Percentiles rank a stretch among this genome's conserved stretches.
Conservation (phyloP, 1,284 basidiomycete genomes). For the Anthracocystis panici-leucophaei region DNA sequence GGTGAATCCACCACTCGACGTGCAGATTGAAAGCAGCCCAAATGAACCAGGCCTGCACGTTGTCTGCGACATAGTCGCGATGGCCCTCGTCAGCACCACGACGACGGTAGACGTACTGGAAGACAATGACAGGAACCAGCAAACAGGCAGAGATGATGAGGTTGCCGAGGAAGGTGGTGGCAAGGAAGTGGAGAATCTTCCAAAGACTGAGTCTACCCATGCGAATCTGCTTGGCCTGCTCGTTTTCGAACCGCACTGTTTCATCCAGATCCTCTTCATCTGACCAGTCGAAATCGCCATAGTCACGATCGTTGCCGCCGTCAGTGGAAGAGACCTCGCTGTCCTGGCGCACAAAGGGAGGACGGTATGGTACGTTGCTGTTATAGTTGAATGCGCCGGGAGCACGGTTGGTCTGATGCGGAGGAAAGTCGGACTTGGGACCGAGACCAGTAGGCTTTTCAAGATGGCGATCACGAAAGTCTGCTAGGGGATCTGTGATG, state of each 20-base stretch:
- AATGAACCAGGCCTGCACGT: slow-evolving; percentile 66
- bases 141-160: slow-evolving; percentile 57
- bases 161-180: slow-evolving; percentile 64
- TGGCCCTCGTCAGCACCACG: slow-evolving; percentile 36
- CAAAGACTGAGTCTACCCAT: slow-evolving; percentile 54
- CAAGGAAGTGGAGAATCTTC: slow-evolving; percentile 58
- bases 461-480: slow-evolving; percentile 57
- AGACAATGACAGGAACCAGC: slow-evolving; percentile 60
- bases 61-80: slow-evolving; percentile 60
- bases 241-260: slow-evolving; percentile 46
- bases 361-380: slow-evolving; percentile 33
- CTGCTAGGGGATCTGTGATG: slow-evolving; percentile 61
- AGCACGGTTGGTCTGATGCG: slow-evolving; percentile 39
- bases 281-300: slow-evolving; percentile 66
- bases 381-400: slow-evolving; percentile 41
- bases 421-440: slow-evolving; percentile 57
- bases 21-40: slow-evolving; percentile 68
- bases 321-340: slow-evolving; percentile 58
- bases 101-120: slow-evolving; percentile 60
- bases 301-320: slow-evolving; percentile 45
- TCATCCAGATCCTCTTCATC: slow-evolving; percentile 65
- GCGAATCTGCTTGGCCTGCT: slow-evolving; percentile 52
- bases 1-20: slow-evolving; percentile 65
- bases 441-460: slow-evolving; percentile 54
- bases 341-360: slow-evolving; percentile 42